phyloP scores from a whole-genome alignment of 306 rosid genomes.

The Prunus campanulata region DNA sequence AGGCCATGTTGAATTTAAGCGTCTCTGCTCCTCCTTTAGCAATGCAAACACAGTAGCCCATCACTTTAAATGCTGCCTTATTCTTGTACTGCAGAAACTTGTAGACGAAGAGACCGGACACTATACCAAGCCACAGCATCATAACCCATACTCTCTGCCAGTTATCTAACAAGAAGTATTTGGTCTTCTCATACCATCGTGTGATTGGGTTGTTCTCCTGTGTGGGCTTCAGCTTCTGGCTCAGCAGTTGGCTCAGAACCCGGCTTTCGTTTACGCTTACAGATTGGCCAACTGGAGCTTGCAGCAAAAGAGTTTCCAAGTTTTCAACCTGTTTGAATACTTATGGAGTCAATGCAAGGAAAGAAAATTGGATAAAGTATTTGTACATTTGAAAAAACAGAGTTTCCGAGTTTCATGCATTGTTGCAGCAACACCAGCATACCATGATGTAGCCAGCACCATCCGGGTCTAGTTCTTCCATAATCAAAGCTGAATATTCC shows the following conservation, averaged over 20 bases:
- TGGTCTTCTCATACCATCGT: constrained; percentile 24
- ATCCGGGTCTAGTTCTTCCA: constrained; percentile 66
- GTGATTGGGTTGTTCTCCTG: constrained; percentile 35
- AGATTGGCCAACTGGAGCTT: constrained; percentile 48
- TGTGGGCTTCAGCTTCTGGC: constrained; percentile 57
- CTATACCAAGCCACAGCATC: constrained; percentile 41
- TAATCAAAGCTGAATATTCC: constrained; percentile 57
- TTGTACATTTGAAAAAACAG: background rate
- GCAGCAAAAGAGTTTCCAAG: constrained; percentile 48
- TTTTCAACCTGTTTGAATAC: constrained; percentile 27
- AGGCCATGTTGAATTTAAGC: constrained; percentile 62
- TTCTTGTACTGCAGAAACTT: constrained; percentile 50
- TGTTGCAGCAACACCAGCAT: background rate
- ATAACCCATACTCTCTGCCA: constrained; percentile 62
- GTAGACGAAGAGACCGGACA: constrained; percentile 39
- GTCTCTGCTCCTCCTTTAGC: constrained; percentile 70
- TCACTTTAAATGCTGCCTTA: constrained; percentile 32
- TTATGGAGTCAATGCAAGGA: background rate
- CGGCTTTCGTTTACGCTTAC: constrained; percentile 50
- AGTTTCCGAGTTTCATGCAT: background rate
- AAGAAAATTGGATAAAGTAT: too few relatives aligned
- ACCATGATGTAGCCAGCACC: constrained; percentile 57
- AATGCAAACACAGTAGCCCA: constrained; percentile 58
- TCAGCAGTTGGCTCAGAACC: constrained; percentile 44
- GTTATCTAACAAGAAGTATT: constrained; percentile 47